Evolutionary conservation across 228 moss, liverwort and hornwort genomes (phyloP).

Genomic region (Sphagnum magellanicum): DNA sequence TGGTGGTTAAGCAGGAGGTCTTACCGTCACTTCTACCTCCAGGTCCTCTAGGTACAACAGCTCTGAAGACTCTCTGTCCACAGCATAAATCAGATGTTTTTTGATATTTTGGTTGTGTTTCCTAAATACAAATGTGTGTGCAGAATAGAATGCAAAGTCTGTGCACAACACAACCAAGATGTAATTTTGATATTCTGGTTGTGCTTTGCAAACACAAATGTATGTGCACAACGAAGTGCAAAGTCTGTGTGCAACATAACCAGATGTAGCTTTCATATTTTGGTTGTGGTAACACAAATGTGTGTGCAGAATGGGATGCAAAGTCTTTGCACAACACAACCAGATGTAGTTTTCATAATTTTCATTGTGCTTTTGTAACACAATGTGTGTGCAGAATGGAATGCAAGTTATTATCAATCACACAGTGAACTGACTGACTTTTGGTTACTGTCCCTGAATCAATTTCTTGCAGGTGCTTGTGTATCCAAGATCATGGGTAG

Average conservation of each 20-base stretch:
- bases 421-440: too few relatives aligned
- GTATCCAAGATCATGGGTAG: conserved; percentile 57
- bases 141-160: background rate
- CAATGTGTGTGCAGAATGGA: background rate
- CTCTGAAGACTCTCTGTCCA: too few relatives aligned
- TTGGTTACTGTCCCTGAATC: too few relatives aligned
- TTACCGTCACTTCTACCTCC: conserved; percentile 78
- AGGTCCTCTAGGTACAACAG: conserved; percentile 58
- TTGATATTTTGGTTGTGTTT: background rate
- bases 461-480: conserved; percentile 35
- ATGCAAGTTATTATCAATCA: background rate
- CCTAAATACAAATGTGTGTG: background rate
- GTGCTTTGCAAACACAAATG: background rate
- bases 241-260: too few relatives aligned
- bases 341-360: background rate
- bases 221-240: background rate
- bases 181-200: background rate
- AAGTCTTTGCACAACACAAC: background rate
- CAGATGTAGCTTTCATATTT: background rate
- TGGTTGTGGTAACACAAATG: background rate
- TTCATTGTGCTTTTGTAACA: background rate
- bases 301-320: background rate
- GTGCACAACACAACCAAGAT: background rate
- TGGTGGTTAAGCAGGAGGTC: conserved; percentile 71
- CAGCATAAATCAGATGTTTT: background rate